These are phyloP conservation scores for Pouteria glomerata DNA, from an alignment of 148 eudicot genomes.

Conservation along the genomic window DNA sequence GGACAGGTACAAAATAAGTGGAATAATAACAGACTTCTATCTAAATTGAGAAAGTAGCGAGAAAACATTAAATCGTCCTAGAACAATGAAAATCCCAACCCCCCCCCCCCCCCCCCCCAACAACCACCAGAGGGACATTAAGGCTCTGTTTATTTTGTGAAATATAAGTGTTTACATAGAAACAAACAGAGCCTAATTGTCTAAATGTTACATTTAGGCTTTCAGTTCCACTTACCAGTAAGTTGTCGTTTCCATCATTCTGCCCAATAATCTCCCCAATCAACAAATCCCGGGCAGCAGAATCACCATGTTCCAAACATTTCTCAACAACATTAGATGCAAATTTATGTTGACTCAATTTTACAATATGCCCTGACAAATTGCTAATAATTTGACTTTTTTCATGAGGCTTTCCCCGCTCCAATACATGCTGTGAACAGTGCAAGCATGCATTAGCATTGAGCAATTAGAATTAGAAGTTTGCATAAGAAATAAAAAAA, in stretches of 20 bases:
- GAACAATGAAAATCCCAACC: too few relatives aligned
- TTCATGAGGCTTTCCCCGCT: slow-evolving; percentile 63
- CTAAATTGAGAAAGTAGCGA: too few relatives aligned
- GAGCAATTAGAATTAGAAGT: neutral
- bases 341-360: slow-evolving; percentile 84
- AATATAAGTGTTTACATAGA: too few relatives aligned
- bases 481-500: neutral
- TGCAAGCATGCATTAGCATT: neutral
- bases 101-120: too few relatives aligned
- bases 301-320: slow-evolving; percentile 60
- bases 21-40: too few relatives aligned
- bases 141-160: too few relatives aligned
- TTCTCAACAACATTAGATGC: slow-evolving; percentile 82
- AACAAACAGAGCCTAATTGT: too few relatives aligned
- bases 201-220: neutral
- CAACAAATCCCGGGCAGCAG: slow-evolving; percentile 45
- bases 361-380: slow-evolving; percentile 53
- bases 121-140: too few relatives aligned
- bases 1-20: too few relatives aligned
- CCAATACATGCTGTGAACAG: slow-evolving; percentile 63
- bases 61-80: too few relatives aligned
- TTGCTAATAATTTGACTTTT: slow-evolving; percentile 45
- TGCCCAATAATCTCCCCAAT: slow-evolving; percentile 57
- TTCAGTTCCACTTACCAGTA: slow-evolving; percentile 40
- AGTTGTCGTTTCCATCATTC: slow-evolving; percentile 49